Evolutionary conservation across 2,329 filamentous ascomycete genomes (phyloP).

Genomic region (Fusarium chuoi): DNA sequence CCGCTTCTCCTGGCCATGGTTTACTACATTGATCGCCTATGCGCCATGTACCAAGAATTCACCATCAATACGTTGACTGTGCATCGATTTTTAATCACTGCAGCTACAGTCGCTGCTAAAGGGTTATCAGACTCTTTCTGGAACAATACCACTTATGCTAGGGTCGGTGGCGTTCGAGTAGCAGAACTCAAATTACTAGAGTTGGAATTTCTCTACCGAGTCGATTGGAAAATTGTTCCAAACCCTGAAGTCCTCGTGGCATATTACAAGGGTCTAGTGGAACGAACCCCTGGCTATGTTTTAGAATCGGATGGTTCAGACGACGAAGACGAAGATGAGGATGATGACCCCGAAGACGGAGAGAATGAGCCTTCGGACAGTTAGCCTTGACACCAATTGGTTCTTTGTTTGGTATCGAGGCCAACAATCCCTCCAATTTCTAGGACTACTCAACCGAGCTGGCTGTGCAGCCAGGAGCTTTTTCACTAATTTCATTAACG

Average conservation of each 20-base stretch:
- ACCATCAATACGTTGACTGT: conserved; percentile 97
- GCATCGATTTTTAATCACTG: conserved; percentile 95
- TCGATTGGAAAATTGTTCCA: conserved; percentile 97
- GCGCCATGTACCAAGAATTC: conserved; percentile 90
- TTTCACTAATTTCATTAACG: conserved; percentile 17
- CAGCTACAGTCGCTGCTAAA: conserved; percentile 94
- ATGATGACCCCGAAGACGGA: conserved; percentile 38
- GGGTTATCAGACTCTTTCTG: conserved; percentile 96
- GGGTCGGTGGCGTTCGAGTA: conserved; percentile 91
- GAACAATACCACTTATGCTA: conserved; percentile 97
- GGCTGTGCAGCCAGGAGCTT: background rate
- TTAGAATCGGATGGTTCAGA: conserved; percentile 56
- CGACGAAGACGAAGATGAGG: conserved; percentile 44
- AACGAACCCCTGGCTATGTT: conserved; percentile 66
- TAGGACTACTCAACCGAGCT: background rate
- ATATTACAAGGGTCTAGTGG: conserved; percentile 90
- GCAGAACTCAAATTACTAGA: conserved; percentile 91
- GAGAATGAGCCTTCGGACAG: conserved; percentile 18
- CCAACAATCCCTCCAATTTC: background rate
- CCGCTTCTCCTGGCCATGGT: conserved; percentile 98
- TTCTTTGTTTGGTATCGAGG: background rate
- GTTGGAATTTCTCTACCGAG: conserved; percentile 89
- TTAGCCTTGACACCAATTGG: conserved; percentile 14
- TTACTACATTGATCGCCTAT: conserved; percentile 96
- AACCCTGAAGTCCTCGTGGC: conserved; percentile 93